Conservation (phyloP, 106 monocot species). For the Phalaenopsis equestris region DNA sequence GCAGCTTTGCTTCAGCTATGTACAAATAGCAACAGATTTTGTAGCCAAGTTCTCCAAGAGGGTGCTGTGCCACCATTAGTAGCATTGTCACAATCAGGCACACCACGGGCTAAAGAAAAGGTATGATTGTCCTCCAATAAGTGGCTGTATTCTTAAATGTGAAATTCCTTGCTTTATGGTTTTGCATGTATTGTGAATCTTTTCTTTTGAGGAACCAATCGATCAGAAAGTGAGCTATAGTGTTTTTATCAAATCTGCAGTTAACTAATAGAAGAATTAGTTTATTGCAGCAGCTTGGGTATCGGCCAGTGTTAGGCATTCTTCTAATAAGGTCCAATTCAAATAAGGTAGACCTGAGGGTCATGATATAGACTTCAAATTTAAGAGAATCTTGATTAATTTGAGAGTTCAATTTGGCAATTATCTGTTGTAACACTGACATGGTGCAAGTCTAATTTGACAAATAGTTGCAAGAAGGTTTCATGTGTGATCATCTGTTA, state of each 20-base stretch:
- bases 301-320: too few species aligned
- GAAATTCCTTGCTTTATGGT: conserved; percentile 63
- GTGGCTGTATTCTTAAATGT: conserved; percentile 46
- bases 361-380: too few species aligned
- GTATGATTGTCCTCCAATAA: conserved; percentile 16
- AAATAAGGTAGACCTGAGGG: too few species aligned
- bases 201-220: conserved; percentile 31
- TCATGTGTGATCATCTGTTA: too few species aligned
- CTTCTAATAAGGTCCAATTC: conserved; percentile 27
- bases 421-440: too few species aligned
- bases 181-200: conserved; percentile 59
- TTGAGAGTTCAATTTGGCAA: too few species aligned
- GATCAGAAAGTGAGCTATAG: not conserved
- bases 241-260: conserved; percentile 35
- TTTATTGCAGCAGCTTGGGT: too few species aligned
- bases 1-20: conserved; percentile 91
- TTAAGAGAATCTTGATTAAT: too few species aligned
- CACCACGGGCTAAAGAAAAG: conserved; percentile 90
- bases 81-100: conserved; percentile 82
- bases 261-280: conserved; percentile 27
- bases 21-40: conserved; percentile 79
- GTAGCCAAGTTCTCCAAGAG: conserved; percentile 75
- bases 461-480: too few species aligned
- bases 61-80: conserved; percentile 93
- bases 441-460: too few species aligned